phyloP scores from a whole-genome alignment of 2,329 filamentous ascomycete species.

The Dactylellina haptotyla region DNA sequence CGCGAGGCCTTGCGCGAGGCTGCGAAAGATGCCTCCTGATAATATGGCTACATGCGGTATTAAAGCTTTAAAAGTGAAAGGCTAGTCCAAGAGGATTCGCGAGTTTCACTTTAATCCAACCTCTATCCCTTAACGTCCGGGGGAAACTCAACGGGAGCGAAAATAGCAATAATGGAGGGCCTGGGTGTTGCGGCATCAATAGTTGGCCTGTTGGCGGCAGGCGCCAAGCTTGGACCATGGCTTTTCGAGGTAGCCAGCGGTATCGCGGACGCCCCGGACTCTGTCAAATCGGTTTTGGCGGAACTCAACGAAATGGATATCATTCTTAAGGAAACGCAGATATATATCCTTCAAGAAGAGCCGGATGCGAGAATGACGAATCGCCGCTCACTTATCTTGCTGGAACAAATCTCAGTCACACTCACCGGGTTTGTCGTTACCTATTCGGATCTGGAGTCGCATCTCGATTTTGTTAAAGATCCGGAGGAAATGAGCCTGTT shows the following conservation, averaged over 20 bases:
- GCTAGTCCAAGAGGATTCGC: no score
- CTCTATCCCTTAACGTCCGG: background rate
- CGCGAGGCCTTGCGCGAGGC: no score
- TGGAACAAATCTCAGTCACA: conserved; percentile 29
- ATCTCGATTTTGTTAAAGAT: conserved; percentile 3
- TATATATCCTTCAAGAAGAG: background rate
- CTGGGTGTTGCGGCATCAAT: conserved; percentile 25
- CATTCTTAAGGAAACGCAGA: conserved; percentile 14
- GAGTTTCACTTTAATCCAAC: no score
- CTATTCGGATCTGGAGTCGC: conserved; percentile 16
- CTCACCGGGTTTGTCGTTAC: conserved; percentile 28
- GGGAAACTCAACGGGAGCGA: background rate
- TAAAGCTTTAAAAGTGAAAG: no score
- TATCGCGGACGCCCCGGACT: conserved; percentile 7
- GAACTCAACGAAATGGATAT: conserved; percentile 16
- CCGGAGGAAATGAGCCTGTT: conserved; percentile 2
- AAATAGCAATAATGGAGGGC: background rate
- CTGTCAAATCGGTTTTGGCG: background rate
- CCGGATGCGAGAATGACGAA: background rate
- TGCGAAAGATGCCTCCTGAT: no score
- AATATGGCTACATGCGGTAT: no score
- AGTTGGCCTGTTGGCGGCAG: conserved; percentile 11
- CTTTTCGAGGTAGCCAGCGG: background rate
- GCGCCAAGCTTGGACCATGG: conserved; percentile 18
- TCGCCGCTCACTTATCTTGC: conserved; percentile 10